Base-by-base conservation (phyloP, 495 filamentous ascomycete genomes). In the Aspergillus sclerotioniger region DNA sequence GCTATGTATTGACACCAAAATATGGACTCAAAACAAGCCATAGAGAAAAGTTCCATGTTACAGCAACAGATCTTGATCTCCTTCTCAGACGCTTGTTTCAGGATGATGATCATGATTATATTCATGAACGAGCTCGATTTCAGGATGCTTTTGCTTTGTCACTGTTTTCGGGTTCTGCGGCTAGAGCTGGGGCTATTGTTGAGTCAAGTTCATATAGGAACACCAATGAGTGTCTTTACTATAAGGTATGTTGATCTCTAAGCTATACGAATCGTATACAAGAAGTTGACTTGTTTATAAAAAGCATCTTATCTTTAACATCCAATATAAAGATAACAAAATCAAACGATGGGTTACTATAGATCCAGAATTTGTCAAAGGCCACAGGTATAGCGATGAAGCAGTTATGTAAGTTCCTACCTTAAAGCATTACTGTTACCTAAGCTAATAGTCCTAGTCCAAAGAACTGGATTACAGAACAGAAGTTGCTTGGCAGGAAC, bases 161-260 rank as follows among this genome's bases (percentile, higher is more conserved):
- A 33, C 20, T 70, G 4, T 70, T 70, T 57, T 33, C 57, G 19
- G 29, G 54, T 15, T 70, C 52, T 6, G 61, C 51, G 39, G 8
- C 48, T 19, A 60, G 60, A 54, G 62, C 53, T 21, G 64, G 64
- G 21, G 61, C 64, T 51, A 54, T 66, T 5, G 39, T 70, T 8
- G 56, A 67, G 45, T 67, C 54, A 21, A 70, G 62, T 54, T 16
- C 54, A 33, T 70, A 70, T 55, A 9, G 15, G 16, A 19, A 58
- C 4, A 60, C 33, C 5, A 67, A 70, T 45, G 33, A 70, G 44
- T 62, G 45, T 44, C 56, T 69, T 41, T 69, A 66, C 51, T 69
- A 69, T 45, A 57, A 31, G 62, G 60, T 69, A 60, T 59, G 45
- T 56, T 46, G 44, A 21, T 25, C 19, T 53, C 17, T 20, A 46